These are phyloP conservation scores for Sarcomyxa edulis DNA, from an alignment of 768 basidiomycete genomes.

Conservation along the genomic window DNA sequence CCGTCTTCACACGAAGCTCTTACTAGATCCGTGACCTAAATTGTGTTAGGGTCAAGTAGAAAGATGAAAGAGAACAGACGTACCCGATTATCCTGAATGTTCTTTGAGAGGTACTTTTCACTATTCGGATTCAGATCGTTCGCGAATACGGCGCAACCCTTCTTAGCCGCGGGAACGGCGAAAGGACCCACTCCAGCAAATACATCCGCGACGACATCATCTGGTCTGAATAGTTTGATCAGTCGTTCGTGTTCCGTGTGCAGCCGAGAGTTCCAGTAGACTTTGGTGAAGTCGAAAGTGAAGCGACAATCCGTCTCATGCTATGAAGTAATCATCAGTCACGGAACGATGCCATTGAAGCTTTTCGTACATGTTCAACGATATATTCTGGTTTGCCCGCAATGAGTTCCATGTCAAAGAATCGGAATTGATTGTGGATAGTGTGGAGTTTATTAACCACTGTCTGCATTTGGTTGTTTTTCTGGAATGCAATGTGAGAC, in stretches of 20 bases:
- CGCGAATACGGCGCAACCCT: slow-evolving; percentile 83
- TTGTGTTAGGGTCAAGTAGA: slow-evolving; percentile 5
- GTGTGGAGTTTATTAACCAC: slow-evolving; percentile 93
- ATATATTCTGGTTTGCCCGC: slow-evolving; percentile 86
- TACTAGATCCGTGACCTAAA: slow-evolving; percentile 66
- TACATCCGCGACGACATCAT: slow-evolving; percentile 85
- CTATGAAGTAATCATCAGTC: slow-evolving; percentile 31
- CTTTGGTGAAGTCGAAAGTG: slow-evolving; percentile 89
- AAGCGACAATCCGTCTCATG: slow-evolving; percentile 83
- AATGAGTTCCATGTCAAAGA: slow-evolving; percentile 95
- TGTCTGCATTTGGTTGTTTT: slow-evolving; percentile 78
- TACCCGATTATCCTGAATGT: slow-evolving; percentile 76
- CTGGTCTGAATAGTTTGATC: slow-evolving; percentile 63
- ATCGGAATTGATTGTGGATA: slow-evolving; percentile 83
- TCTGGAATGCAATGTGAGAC: slow-evolving; percentile 40
- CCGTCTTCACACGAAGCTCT: slow-evolving; percentile 82
- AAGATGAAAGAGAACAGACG: slow-evolving; percentile 16
- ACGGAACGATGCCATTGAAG: not conserved
- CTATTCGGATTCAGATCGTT: slow-evolving; percentile 95
- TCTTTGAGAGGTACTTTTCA: slow-evolving; percentile 67
- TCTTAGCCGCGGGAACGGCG: slow-evolving; percentile 87
- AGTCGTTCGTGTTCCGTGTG: slow-evolving; percentile 89
- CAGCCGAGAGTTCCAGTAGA: slow-evolving; percentile 98
- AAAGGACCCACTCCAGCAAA: slow-evolving; percentile 99
- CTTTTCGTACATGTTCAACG: slow-evolving; percentile 74